A percentile compares a stretch with the other conserved stretches of the same genome.
Conservation (phyloP, 768 basidiomycete genomes). For the Boletus insuetus region DNA sequence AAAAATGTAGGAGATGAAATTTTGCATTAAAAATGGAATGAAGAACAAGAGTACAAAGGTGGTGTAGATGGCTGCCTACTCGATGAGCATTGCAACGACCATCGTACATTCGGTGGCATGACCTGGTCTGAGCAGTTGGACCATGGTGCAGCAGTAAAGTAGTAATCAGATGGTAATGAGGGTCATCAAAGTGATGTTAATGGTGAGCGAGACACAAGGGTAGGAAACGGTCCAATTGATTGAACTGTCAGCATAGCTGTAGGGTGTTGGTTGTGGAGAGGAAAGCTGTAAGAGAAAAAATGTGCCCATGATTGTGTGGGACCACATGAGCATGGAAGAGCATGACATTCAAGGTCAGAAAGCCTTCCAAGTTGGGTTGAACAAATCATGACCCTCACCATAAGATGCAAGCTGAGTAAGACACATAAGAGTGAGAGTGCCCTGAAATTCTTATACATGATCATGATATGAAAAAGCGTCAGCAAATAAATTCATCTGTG, state of each 20-base stretch:
- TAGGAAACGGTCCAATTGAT: constrained; percentile 31
- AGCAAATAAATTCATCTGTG: not conserved
- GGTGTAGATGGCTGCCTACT: constrained; percentile 31
- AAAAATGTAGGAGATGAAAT: constrained; percentile 31
- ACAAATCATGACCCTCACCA: constrained; percentile 11
- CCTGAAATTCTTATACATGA: constrained; percentile 23
- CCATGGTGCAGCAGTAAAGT: constrained; percentile 23
- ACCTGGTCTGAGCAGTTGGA: constrained; percentile 18
- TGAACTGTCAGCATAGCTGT: constrained; percentile 4
- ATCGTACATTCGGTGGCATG: constrained; percentile 26
- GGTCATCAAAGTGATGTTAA: constrained; percentile 24
- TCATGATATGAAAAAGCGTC: not conserved
- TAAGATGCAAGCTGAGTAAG: constrained; percentile 26
- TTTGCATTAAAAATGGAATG: constrained; percentile 23
- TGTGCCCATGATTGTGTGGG: constrained; percentile 17
- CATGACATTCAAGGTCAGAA: not conserved
- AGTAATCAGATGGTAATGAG: constrained; percentile 28
- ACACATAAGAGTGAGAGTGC: constrained; percentile 13
- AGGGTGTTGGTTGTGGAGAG: constrained; percentile 29
- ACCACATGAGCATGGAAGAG: not conserved
- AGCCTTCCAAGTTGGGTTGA: not conserved
- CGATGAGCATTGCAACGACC: constrained; percentile 25
- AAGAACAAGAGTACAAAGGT: constrained; percentile 26
- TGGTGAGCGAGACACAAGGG: constrained; percentile 23
- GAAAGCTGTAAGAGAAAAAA: constrained; percentile 27